Evolutionary conservation across 805 yeast species (phyloP).

Genomic region (Wickerhamiella slavikovae): DNA sequence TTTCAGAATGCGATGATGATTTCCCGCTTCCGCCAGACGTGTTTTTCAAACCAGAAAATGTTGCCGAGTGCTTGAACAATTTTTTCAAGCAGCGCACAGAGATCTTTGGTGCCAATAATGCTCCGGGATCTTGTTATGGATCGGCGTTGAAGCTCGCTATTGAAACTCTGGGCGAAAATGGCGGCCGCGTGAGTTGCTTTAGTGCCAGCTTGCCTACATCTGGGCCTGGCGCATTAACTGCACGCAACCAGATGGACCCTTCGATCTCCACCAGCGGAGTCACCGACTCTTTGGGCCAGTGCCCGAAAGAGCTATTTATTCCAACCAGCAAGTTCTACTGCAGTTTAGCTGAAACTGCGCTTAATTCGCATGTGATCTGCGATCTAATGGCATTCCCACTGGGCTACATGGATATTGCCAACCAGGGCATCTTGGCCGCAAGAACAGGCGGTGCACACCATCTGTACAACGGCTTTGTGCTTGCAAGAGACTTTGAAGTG

Average conservation of each 20-base stretch:
- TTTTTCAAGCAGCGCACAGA: slow-evolving; percentile 43
- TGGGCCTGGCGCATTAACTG: slow-evolving; percentile 47
- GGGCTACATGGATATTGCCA: slow-evolving; percentile 49
- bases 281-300: too few species aligned
- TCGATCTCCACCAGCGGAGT: slow-evolving; percentile 16
- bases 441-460: slow-evolving; percentile 53
- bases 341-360: slow-evolving; percentile 34
- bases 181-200: slow-evolving; percentile 62
- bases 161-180: slow-evolving; percentile 33
- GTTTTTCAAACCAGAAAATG: slow-evolving; percentile 58
- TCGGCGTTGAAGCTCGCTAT: slow-evolving; percentile 55
- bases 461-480: slow-evolving; percentile 45
- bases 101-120: slow-evolving; percentile 20
- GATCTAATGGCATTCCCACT: slow-evolving; percentile 55
- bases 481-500: slow-evolving; percentile 47
- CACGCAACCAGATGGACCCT: slow-evolving; percentile 12
- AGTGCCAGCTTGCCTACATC: slow-evolving; percentile 52
- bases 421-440: slow-evolving; percentile 40
- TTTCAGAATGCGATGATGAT: slow-evolving; percentile 51
- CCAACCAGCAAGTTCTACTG: slow-evolving; percentile 44
- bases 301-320: slow-evolving; percentile 32
- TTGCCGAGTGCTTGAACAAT: slow-evolving; percentile 40
- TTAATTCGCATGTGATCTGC: slow-evolving; percentile 42
- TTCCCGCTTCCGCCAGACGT: slow-evolving; percentile 59
- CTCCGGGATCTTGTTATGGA: slow-evolving; percentile 54